Evolutionary conservation across 2,329 filamentous ascomycete species (phyloP).

Genomic region (Colletotrichum tropicicola): DNA sequence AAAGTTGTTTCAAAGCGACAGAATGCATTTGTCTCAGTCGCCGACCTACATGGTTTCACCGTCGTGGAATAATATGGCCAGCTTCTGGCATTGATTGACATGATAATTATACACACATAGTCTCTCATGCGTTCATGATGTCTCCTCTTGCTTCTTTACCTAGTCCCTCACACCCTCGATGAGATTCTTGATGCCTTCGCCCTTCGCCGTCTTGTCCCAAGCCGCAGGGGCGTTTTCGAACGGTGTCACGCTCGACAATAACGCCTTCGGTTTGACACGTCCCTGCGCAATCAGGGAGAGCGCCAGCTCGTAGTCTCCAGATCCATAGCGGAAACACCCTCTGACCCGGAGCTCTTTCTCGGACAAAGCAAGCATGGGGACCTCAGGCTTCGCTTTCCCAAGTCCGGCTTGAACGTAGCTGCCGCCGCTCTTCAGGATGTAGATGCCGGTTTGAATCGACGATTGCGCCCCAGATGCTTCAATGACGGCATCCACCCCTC

Average conservation of each 20-base stretch:
- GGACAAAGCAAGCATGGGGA: constrained; percentile 10
- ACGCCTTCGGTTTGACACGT: not conserved
- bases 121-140: not conserved
- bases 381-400: constrained; percentile 4
- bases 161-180: constrained; percentile 23
- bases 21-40: too few species aligned
- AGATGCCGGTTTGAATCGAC: constrained; percentile 5
- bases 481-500: not conserved
- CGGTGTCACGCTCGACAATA: constrained; percentile 16
- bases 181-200: constrained; percentile 34
- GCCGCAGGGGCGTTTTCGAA: constrained; percentile 29
- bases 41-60: too few species aligned
- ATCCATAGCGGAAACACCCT: constrained; percentile 2
- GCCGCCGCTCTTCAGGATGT: not conserved
- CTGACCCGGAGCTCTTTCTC: constrained; percentile 7
- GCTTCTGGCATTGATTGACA: too few species aligned
- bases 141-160: not conserved
- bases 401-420: constrained; percentile 7
- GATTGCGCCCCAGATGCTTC: constrained; percentile 11
- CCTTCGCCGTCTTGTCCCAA: constrained; percentile 31
- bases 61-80: too few species aligned
- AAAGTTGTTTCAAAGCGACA: too few species aligned
- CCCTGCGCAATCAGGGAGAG: constrained; percentile 4
- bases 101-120: too few species aligned
- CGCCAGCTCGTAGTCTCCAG: not conserved